phyloP scores from a whole-genome alignment of 345 rosid genomes.

The Melastoma malabathricum region DNA sequence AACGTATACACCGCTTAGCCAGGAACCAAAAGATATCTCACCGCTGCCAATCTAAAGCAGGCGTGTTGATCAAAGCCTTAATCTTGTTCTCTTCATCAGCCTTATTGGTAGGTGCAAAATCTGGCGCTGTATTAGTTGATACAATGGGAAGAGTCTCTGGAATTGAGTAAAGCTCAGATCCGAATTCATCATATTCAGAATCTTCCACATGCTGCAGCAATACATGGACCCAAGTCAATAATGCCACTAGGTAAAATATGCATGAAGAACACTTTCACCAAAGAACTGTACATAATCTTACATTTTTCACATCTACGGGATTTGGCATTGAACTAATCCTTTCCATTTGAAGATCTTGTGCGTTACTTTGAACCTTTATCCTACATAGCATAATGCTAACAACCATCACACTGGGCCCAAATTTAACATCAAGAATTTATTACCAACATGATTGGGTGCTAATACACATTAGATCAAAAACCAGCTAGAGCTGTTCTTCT shows the following conservation, averaged over 20 bases:
- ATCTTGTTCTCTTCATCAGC: slow-evolving; percentile 95
- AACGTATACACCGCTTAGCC: background rate
- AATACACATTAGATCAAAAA: too few species aligned
- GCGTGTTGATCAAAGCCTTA: slow-evolving; percentile 82
- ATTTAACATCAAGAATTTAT: background rate
- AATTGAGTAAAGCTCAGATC: slow-evolving; percentile 82
- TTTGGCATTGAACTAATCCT: slow-evolving; percentile 30
- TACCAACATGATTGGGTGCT: background rate
- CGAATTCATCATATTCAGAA: slow-evolving; percentile 90
- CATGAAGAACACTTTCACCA: background rate
- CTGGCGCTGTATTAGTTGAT: slow-evolving; percentile 32
- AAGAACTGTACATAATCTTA: slow-evolving; percentile 20
- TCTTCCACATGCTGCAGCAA: slow-evolving; percentile 48
- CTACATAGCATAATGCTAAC: slow-evolving; percentile 35
- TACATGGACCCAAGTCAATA: slow-evolving; percentile 1
- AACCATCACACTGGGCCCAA: slow-evolving; percentile 5
- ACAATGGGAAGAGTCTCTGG: slow-evolving; percentile 52
- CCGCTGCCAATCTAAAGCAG: slow-evolving; percentile 99
- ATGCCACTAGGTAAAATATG: background rate
- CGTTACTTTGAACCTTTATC: slow-evolving; percentile 44
- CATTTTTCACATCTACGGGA: slow-evolving; percentile 41
- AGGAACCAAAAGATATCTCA: slow-evolving; percentile 19
- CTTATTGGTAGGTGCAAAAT: slow-evolving; percentile 44
- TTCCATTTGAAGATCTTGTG: slow-evolving; percentile 38
- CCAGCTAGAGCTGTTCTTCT: too few species aligned